phyloP scores from a whole-genome alignment of 2,329 filamentous ascomycete genomes.

The Fragosphaeria purpurea region DNA sequence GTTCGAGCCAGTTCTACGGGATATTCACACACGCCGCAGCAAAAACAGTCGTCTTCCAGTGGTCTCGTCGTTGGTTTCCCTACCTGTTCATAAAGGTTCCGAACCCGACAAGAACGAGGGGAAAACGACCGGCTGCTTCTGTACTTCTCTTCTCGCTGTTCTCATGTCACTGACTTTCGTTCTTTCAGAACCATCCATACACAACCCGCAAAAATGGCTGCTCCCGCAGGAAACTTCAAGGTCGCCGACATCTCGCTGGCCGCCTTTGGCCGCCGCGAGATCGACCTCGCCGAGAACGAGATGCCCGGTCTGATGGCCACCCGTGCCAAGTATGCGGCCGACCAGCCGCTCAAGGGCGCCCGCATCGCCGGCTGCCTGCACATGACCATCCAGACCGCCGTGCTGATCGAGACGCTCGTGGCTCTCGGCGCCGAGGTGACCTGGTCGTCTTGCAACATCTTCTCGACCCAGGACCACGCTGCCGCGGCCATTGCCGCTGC shows the following conservation, averaged over 20 bases:
- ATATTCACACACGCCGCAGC: too few relatives aligned
- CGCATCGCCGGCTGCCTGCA: conserved; percentile 96
- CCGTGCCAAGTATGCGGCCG: conserved; percentile 77
- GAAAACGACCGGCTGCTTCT: too few relatives aligned
- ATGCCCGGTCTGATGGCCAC: conserved; percentile 98
- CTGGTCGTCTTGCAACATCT: conserved; percentile 99
- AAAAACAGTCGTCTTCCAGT: too few relatives aligned
- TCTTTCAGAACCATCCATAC: too few relatives aligned
- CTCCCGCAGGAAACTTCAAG: conserved; percentile 91
- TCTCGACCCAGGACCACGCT: conserved; percentile 97
- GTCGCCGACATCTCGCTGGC: conserved; percentile 96
- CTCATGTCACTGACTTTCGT: too few relatives aligned
- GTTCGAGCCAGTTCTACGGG: too few relatives aligned
- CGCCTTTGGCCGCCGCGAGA: conserved; percentile 98
- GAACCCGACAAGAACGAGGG: too few relatives aligned
- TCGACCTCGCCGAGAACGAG: conserved; percentile 91
- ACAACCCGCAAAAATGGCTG: conserved; percentile 43
- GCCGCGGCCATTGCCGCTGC: conserved; percentile 92
- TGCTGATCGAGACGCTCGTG: conserved; percentile 95
- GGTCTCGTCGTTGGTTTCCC: too few relatives aligned
- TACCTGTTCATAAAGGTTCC: too few relatives aligned
- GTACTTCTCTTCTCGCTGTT: conserved; percentile 17
- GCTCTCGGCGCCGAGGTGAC: conserved; percentile 95
- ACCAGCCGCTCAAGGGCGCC: conserved; percentile 90
- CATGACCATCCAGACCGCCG: conserved; percentile 99